Evolutionary conservation across 345 rosid species (phyloP).

Genomic region (Chamaenerion angustifolium): DNA sequence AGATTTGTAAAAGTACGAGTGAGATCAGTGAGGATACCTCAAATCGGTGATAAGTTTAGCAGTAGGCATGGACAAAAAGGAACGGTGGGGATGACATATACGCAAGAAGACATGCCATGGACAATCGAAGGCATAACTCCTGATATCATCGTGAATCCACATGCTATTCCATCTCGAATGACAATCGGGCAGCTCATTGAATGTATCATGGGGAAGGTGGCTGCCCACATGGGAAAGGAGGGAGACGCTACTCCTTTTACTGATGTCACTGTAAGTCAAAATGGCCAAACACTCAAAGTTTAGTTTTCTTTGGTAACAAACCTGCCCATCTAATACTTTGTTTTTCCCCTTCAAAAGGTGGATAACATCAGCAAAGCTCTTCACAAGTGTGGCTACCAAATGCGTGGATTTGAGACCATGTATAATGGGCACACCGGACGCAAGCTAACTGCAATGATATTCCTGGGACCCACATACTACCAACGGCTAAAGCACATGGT

Average conservation of each 20-base stretch:
- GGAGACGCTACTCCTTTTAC: constrained; percentile 98
- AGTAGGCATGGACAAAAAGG: constrained; percentile 99
- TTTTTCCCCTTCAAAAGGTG: too few relatives aligned
- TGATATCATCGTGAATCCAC: constrained; percentile 89
- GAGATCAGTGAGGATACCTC: constrained; percentile 90
- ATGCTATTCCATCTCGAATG: constrained; percentile 99
- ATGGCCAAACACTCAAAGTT: constrained; percentile 12
- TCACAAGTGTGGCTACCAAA: constrained; percentile 94
- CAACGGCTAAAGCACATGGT: constrained; percentile 98
- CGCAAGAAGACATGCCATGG: constrained; percentile 99
- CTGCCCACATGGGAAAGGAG: constrained; percentile 99
- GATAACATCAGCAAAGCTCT: constrained; percentile 96
- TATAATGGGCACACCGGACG: constrained; percentile 95
- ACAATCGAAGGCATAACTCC: constrained; percentile 91
- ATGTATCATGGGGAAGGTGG: constrained; percentile 98
- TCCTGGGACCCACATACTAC: constrained; percentile 95
- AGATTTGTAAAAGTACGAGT: constrained; percentile 97
- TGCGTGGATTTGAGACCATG: constrained; percentile 99
- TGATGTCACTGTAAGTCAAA: constrained; percentile 76
- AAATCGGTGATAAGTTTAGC: constrained; percentile 93
- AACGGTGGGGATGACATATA: constrained; percentile 95
- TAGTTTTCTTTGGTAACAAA: too few relatives aligned
- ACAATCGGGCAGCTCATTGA: constrained; percentile 97
- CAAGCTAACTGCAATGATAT: constrained; percentile 73
- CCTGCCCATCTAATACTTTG: too few relatives aligned